Evolutionary conservation across 2,329 filamentous ascomycete species (phyloP).

Genomic region (Sarocladium oryzae): DNA sequence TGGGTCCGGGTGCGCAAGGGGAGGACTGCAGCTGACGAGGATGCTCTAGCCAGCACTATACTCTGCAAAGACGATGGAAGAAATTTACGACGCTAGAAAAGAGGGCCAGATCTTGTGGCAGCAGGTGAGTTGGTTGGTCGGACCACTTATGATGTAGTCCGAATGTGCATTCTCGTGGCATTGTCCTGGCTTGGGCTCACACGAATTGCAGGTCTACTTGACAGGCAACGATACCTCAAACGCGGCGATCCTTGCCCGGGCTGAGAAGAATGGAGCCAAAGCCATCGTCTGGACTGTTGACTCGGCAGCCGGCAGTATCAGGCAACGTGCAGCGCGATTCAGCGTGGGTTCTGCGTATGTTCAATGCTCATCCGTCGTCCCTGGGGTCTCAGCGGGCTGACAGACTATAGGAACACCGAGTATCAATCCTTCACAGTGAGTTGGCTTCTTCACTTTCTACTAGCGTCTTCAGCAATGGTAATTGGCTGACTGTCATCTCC

Average conservation of each 20-base stretch:
- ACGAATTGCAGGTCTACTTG: conserved; percentile 21
- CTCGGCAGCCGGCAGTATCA: conserved; percentile 9
- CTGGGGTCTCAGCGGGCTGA: too few species aligned
- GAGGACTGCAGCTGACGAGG: too few species aligned
- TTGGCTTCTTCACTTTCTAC: too few species aligned
- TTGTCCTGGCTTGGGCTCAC: too few species aligned
- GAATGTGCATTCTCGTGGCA: too few species aligned
- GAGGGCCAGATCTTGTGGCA: conserved; percentile 26
- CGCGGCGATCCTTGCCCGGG: conserved; percentile 25
- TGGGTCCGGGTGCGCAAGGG: too few species aligned
- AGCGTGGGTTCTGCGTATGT: conserved; percentile 8
- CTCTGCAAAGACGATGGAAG: conserved; percentile 27
- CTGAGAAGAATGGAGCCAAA: conserved; percentile 27
- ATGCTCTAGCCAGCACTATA: conserved; percentile 17
- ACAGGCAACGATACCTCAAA: conserved; percentile 26
- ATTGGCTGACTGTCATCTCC: conserved; percentile 3
- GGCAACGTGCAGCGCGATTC: conserved; percentile 9
- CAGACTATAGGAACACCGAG: not conserved
- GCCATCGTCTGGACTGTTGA: conserved; percentile 33
- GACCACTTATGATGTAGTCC: too few species aligned
- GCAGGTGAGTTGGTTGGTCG: too few species aligned
- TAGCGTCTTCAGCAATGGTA: too few species aligned
- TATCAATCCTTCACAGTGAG: conserved; percentile 5
- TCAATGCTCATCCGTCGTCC: too few species aligned
- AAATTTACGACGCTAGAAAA: conserved; percentile 24